Percentiles rank a stretch among this genome's conserved stretches.
Conservation (phyloP, 306 rosid genomes). For the Quercus suber region DNA sequence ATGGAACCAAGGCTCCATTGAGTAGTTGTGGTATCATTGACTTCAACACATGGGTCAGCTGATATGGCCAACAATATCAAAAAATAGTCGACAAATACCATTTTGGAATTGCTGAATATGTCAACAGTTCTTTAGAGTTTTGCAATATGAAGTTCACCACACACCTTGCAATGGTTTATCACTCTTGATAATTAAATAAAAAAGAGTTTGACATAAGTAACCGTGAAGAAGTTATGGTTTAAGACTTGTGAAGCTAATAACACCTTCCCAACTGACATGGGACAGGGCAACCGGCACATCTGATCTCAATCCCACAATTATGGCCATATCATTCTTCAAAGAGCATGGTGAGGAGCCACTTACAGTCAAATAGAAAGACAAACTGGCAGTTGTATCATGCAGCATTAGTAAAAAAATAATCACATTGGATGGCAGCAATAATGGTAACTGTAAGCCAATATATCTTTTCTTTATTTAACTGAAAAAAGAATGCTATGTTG, state of each 20-base stretch:
- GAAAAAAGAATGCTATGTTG: background rate
- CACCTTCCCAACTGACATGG: conserved; percentile 1
- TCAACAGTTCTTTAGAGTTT: background rate
- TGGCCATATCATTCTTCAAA: background rate
- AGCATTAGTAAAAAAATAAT: background rate
- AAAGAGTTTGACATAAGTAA: background rate
- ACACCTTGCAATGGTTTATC: background rate
- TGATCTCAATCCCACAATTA: background rate
- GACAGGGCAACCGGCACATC: background rate
- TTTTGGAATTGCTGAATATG: background rate
- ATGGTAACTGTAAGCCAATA: background rate
- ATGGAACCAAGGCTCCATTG: background rate
- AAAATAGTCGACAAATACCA: background rate
- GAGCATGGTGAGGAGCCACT: background rate
- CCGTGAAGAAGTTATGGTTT: background rate
- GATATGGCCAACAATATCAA: background rate
- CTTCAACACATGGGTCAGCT: background rate
- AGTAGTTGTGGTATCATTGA: background rate
- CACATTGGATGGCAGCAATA: background rate
- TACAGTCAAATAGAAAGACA: background rate
- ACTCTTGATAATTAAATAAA: background rate
- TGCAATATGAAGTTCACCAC: background rate
- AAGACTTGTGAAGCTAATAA: background rate
- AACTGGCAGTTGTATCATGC: background rate
- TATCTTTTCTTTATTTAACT: background rate